Percentiles rank a stretch among this genome's conserved stretches.
phyloP scores from a whole-genome alignment of 768 basidiomycete species.

The Mycena galericulata region DNA sequence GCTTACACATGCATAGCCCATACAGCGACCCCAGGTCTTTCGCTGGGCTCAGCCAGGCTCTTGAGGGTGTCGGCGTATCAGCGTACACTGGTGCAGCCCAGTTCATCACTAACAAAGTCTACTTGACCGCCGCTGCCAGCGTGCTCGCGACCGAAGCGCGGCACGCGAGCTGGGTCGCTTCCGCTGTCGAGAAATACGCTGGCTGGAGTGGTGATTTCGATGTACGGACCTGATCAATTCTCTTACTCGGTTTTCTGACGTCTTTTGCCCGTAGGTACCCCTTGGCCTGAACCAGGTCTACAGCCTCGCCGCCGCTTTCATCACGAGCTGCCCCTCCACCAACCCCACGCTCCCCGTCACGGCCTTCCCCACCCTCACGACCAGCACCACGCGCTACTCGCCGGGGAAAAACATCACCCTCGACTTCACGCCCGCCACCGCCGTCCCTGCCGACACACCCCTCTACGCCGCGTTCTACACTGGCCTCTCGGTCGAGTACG shows the following conservation, averaged over 20 bases:
- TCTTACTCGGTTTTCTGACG: constrained; percentile 33
- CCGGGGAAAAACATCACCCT: constrained; percentile 37
- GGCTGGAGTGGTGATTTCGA: constrained; percentile 68
- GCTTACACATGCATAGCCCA: constrained; percentile 47
- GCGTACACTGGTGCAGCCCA: constrained; percentile 69
- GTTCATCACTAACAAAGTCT: constrained; percentile 56
- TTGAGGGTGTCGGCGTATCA: constrained; percentile 65
- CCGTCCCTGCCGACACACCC: constrained; percentile 39
- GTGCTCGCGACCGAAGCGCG: constrained; percentile 71
- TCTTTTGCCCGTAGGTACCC: constrained; percentile 40
- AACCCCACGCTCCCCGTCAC: constrained; percentile 65
- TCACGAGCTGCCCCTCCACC: constrained; percentile 63
- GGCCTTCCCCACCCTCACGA: constrained; percentile 62
- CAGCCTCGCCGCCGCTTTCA: constrained; percentile 58
- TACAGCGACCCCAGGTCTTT: constrained; percentile 64
- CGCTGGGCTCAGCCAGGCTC: constrained; percentile 58
- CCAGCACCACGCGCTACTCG: constrained; percentile 40
- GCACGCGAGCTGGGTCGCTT: constrained; percentile 66
- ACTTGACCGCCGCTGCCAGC: constrained; percentile 64
- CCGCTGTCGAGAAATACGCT: constrained; percentile 54
- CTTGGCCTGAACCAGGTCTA: constrained; percentile 47
- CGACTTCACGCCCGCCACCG: constrained; percentile 34
- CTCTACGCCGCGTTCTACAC: constrained; percentile 57
- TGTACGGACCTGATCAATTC: constrained; percentile 39
- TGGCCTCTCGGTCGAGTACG: constrained; percentile 53